A percentile compares a stretch with the other conserved stretches of the same genome.
These are phyloP conservation scores for Fraxinus paxiana DNA, from an alignment of 305 asterid genomes.

Conservation along the genomic window DNA sequence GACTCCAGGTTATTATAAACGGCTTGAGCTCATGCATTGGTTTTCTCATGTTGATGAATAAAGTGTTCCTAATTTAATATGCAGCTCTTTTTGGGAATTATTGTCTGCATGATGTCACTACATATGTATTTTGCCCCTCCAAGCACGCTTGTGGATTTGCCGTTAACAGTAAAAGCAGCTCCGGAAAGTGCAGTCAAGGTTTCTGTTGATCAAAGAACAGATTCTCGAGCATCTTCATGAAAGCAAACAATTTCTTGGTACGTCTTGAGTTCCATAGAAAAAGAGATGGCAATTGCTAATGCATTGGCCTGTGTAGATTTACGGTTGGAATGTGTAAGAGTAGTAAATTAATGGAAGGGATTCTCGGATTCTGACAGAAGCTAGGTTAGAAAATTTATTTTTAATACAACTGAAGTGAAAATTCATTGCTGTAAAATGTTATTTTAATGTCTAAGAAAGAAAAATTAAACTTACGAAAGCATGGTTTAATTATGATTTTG, in stretches of 20 bases:
- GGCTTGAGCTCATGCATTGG: not conserved
- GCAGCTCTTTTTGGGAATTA: constrained; percentile 88
- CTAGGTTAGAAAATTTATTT: not conserved
- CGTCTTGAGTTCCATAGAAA: not conserved
- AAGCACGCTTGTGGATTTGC: constrained; percentile 69
- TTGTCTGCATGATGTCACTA: constrained; percentile 88
- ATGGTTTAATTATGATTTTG: not conserved
- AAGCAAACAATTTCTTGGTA: constrained; percentile 14
- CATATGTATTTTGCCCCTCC: constrained; percentile 96
- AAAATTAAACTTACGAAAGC: not conserved
- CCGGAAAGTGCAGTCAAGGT: constrained; percentile 50
- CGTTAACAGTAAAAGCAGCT: constrained; percentile 50
- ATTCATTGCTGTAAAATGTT: not conserved
- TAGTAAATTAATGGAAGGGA: not conserved
- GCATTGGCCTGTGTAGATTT: not conserved
- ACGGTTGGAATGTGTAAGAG: not conserved
- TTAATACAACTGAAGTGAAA: not conserved
- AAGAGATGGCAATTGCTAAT: not conserved
- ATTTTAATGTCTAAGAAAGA: not conserved
- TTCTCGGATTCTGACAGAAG: not conserved
- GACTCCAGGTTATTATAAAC: not conserved
- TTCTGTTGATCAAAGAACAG: constrained; percentile 59
- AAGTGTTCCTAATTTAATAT: constrained; percentile 15
- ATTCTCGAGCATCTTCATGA: constrained; percentile 43
- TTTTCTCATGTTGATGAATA: not conserved